Evolutionary conservation across 2,329 filamentous ascomycete genomes (phyloP).

Genomic region (Epichloe amarillans): DNA sequence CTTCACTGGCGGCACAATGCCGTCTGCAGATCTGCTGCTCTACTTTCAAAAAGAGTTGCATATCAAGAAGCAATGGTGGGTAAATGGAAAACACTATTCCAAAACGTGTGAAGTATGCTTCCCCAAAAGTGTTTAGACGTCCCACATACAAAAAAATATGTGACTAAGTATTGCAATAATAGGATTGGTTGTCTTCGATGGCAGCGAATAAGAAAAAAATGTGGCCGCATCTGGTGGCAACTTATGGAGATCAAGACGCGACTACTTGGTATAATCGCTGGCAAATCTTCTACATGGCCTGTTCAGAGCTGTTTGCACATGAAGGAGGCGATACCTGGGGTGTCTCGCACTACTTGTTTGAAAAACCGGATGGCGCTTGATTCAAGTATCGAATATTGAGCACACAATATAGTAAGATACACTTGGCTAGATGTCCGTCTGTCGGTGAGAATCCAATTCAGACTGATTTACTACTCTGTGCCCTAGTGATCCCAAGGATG

Average conservation of each 20-base stretch:
- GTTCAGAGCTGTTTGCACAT: constrained; percentile 55
- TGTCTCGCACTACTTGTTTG: constrained; percentile 52
- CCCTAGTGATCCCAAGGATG: constrained; percentile 90
- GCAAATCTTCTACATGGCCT: constrained; percentile 62
- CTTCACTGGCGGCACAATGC: constrained; percentile 64
- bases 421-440: not conserved
- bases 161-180: not conserved
- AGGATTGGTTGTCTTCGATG: constrained; percentile 53
- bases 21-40: constrained; percentile 49
- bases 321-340: constrained; percentile 55
- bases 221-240: constrained; percentile 51
- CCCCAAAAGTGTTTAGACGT: not conserved
- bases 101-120: constrained; percentile 50
- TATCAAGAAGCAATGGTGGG: constrained; percentile 55
- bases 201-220: constrained; percentile 42
- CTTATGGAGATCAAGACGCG: constrained; percentile 48
- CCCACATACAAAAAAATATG: not conserved
- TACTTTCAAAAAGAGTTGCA: constrained; percentile 52
- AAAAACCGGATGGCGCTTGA: constrained; percentile 31
- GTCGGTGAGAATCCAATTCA: not conserved
- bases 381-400: not conserved
- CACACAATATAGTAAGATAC: not conserved
- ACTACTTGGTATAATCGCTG: constrained; percentile 54
- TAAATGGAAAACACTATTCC: constrained; percentile 54
- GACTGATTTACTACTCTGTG: no score